Conservation (phyloP, 1,284 basidiomycete genomes). For the Schizopora paradoxa region DNA sequence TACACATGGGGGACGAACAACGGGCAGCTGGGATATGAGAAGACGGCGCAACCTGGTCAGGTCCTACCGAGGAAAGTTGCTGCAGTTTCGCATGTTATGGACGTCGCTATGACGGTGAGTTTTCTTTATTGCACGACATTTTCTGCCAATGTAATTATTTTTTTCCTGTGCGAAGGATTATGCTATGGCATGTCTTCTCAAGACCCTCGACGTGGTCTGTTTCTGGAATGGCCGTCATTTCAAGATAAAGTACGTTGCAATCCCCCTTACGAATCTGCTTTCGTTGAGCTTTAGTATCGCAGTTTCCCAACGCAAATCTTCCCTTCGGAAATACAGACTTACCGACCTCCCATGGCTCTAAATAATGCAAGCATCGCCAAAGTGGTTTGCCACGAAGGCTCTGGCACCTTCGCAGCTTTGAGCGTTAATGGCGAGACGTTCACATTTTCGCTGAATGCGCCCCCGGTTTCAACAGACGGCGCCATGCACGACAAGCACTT, state of each 20-base stretch:
- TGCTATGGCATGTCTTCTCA: conserved; percentile 76
- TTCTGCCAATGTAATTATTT: conserved; percentile 10
- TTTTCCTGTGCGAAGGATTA: no score
- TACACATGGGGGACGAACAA: conserved; percentile 96
- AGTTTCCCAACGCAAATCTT: conserved; percentile 70
- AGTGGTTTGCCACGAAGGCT: conserved; percentile 76
- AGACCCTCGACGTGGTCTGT: conserved; percentile 75
- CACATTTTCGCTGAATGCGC: conserved; percentile 60
- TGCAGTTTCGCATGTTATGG: conserved; percentile 65
- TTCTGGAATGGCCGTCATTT: conserved; percentile 75
- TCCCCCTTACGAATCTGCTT: conserved; percentile 12
- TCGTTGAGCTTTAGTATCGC: conserved; percentile 15
- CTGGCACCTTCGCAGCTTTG: conserved; percentile 82
- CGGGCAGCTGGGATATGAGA: conserved; percentile 73
- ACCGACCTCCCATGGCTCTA: conserved; percentile 72
- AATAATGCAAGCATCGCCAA: conserved; percentile 74
- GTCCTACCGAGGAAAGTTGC: conserved; percentile 80
- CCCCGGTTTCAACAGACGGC: conserved; percentile 29
- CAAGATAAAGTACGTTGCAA: conserved; percentile 60
- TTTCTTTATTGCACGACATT: conserved; percentile 1
- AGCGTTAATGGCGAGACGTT: conserved; percentile 90
- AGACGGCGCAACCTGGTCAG: conserved; percentile 69
- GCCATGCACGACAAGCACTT: conserved; percentile 30
- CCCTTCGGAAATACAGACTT: conserved; percentile 69
- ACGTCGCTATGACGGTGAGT: conserved; percentile 67